A percentile compares a stretch with the other conserved stretches of the same genome.
Evolutionary conservation across 2,329 filamentous ascomycete genomes (phyloP).

Genomic region (Aspergillus felis): DNA sequence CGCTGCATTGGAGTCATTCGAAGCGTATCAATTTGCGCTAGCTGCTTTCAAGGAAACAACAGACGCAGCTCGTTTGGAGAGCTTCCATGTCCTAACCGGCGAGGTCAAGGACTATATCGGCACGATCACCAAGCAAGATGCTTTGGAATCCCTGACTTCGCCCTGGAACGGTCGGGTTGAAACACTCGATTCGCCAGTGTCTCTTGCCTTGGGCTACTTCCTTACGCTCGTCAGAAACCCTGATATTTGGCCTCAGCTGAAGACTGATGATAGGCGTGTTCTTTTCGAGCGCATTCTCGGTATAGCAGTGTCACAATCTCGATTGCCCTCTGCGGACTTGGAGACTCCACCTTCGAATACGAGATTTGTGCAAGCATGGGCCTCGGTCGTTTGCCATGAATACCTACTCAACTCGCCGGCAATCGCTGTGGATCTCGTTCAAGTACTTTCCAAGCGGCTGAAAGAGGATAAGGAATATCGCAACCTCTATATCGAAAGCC

Average conservation of each 20-base stretch:
- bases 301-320: conserved; percentile 28
- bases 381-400: conserved; percentile 35
- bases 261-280: conserved; percentile 25
- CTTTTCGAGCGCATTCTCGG: conserved; percentile 33
- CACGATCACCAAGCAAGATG: conserved; percentile 21
- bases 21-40: conserved; percentile 34
- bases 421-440: conserved; percentile 32
- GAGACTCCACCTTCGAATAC: conserved; percentile 24
- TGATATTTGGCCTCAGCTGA: conserved; percentile 25
- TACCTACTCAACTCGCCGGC: conserved; percentile 33
- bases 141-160: conserved; percentile 20
- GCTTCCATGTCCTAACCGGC: conserved; percentile 22
- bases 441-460: conserved; percentile 30
- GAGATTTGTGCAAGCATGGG: conserved; percentile 37
- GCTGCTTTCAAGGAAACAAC: conserved; percentile 20
- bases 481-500: conserved; percentile 30
- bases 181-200: conserved; percentile 25
- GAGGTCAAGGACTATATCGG: conserved; percentile 23
- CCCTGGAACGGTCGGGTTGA: conserved; percentile 39
- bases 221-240: conserved; percentile 30
- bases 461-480: conserved; percentile 27
- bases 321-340: conserved; percentile 19
- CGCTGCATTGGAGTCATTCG: conserved; percentile 34
- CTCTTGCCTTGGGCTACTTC: conserved; percentile 33
- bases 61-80: conserved; percentile 18